These are phyloP conservation scores for Aspergillus chevalieri DNA, from an alignment of 2,329 filamentous ascomycete species.

Conservation along the genomic window DNA sequence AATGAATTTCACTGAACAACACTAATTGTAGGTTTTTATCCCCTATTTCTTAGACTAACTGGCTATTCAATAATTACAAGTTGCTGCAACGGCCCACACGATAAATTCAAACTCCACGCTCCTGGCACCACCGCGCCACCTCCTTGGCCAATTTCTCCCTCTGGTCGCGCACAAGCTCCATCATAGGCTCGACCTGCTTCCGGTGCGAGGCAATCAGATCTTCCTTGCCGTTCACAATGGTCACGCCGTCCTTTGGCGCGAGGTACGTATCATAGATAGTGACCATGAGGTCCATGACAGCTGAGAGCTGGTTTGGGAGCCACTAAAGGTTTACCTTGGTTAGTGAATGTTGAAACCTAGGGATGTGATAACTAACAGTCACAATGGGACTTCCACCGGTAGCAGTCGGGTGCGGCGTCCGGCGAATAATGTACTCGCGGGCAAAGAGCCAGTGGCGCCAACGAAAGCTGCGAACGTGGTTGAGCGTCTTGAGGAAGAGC, in stretches of 20 bases:
- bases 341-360: neutral
- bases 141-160: conserved; percentile 32
- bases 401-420: conserved; percentile 42
- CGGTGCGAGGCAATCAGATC: conserved; percentile 17
- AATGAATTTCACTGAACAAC: too few species aligned
- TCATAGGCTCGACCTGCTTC: conserved; percentile 35
- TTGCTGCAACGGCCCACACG: too few species aligned
- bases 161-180: conserved; percentile 30
- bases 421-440: conserved; percentile 44
- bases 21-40: too few species aligned
- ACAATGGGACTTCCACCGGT: conserved; percentile 46
- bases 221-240: conserved; percentile 12
- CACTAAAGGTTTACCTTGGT: conserved; percentile 24
- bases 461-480: conserved; percentile 45
- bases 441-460: conserved; percentile 47
- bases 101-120: conserved; percentile 32
- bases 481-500: conserved; percentile 39
- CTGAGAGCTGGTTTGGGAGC: conserved; percentile 44
- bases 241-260: conserved; percentile 23
- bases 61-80: too few species aligned
- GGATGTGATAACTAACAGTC: conserved; percentile 27
- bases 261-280: conserved; percentile 36
- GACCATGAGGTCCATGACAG: conserved; percentile 47
- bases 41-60: too few species aligned
- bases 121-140: conserved; percentile 42